phyloP scores from a whole-genome alignment of 306 rosid genomes.

The Glycine soja region DNA sequence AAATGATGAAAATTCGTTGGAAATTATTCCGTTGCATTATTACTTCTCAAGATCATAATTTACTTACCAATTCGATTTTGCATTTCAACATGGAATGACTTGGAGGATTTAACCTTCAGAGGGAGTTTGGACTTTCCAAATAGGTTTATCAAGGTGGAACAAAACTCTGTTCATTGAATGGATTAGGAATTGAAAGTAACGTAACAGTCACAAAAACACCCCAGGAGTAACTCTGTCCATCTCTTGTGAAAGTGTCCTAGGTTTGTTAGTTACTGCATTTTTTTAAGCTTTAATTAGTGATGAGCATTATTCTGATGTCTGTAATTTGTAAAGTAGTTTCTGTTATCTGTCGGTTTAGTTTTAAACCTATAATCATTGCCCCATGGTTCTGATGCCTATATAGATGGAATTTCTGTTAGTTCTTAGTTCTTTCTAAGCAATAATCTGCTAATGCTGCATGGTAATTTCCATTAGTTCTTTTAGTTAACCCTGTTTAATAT shows the following conservation, averaged over 20 bases:
- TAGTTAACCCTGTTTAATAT: slow-evolving; percentile 35
- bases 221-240: background rate
- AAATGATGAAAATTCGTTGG: background rate
- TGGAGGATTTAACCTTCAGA: background rate
- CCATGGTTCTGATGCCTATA: slow-evolving; percentile 14
- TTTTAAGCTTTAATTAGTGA: background rate
- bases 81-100: background rate
- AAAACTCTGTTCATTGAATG: background rate
- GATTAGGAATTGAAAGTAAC: background rate
- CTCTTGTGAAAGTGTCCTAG: background rate
- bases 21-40: background rate
- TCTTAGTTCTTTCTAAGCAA: slow-evolving; percentile 6
- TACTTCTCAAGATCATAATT: background rate
- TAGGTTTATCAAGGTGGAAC: background rate
- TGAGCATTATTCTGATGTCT: slow-evolving; percentile 8
- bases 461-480: background rate
- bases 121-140: background rate
- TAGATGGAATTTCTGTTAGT: slow-evolving; percentile 6
- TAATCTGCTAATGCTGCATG: background rate
- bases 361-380: background rate
- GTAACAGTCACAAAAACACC: background rate
- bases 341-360: background rate
- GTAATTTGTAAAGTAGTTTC: background rate
- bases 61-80: background rate
- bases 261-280: slow-evolving; percentile 1